A percentile compares a stretch with the other conserved stretches of the same genome.
Conservation (phyloP, 2,329 filamentous ascomycete genomes). For the Apiospora hydei region DNA sequence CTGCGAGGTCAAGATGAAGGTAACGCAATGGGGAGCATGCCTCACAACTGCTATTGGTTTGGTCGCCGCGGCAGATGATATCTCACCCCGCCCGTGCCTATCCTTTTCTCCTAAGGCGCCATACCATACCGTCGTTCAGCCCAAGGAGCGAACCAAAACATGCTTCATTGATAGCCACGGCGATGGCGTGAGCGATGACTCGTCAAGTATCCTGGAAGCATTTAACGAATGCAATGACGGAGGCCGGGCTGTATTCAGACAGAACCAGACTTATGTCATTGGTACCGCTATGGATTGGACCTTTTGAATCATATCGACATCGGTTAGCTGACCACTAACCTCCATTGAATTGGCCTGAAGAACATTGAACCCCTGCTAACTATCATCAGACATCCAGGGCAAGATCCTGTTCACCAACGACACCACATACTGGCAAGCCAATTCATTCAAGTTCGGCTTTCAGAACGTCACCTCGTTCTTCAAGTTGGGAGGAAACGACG, state of each 20-base stretch:
- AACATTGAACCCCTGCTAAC: conserved; percentile 46
- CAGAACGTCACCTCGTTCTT: conserved; percentile 68
- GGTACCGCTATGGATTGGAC: conserved; percentile 71
- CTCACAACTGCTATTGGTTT: neutral
- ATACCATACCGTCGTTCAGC: neutral
- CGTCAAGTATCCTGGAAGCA: conserved; percentile 56
- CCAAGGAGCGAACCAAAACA: neutral
- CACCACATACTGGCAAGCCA: conserved; percentile 71
- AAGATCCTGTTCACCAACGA: conserved; percentile 65
- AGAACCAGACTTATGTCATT: conserved; percentile 63
- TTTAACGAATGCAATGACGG: conserved; percentile 67
- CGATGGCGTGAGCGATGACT: conserved; percentile 33
- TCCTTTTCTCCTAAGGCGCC: neutral
- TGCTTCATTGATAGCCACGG: conserved; percentile 24
- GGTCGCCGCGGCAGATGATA: neutral
- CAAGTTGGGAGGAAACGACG: conserved; percentile 52
- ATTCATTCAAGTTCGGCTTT: conserved; percentile 69
- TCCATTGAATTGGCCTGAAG: conserved; percentile 43
- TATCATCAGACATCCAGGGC: neutral
- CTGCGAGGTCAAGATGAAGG: neutral
- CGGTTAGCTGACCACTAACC: neutral
- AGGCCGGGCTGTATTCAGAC: conserved; percentile 58
- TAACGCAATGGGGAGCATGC: neutral
- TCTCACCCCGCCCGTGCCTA: neutral
- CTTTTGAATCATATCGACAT: conserved; percentile 52